A percentile compares a stretch with the other conserved stretches of the same genome.
Conservation (phyloP, 192 early-diverging fungal species). For the Gaertneriomyces sp. region DNA sequence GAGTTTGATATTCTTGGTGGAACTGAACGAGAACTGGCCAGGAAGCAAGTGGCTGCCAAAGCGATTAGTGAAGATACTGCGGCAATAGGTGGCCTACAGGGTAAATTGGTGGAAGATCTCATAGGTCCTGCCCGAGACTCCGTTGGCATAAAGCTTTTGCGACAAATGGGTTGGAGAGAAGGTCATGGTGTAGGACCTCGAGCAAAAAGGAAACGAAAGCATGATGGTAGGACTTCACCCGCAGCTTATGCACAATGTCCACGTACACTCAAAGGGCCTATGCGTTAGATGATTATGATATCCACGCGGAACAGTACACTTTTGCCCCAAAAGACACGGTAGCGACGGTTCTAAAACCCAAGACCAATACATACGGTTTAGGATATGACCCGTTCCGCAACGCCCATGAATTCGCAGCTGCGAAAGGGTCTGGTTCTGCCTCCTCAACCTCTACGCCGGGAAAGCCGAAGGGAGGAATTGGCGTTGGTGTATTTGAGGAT, state of each 20-base stretch:
- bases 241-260: no score
- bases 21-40: constrained; percentile 55
- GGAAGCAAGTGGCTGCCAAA: constrained; percentile 41
- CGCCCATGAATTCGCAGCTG: constrained; percentile 59
- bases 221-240: not conserved
- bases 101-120: constrained; percentile 53
- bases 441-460: no score
- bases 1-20: constrained; percentile 68
- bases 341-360: constrained; percentile 23
- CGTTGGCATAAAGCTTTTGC: constrained; percentile 63
- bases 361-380: constrained; percentile 59
- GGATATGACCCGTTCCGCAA: constrained; percentile 67
- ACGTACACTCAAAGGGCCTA: not conserved
- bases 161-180: constrained; percentile 82
- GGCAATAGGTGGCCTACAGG: constrained; percentile 39
- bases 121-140: constrained; percentile 62
- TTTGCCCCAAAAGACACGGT: constrained; percentile 67
- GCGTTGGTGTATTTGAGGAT: constrained; percentile 66
- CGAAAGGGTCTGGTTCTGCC: no score
- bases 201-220: constrained; percentile 42
- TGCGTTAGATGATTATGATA: constrained; percentile 44
- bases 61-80: constrained; percentile 48
- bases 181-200: constrained; percentile 83
- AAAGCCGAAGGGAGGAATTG: constrained; percentile 40
- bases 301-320: constrained; percentile 42